Base-by-base conservation (phyloP, 768 basidiomycete species). In the Stropharia rugosoannulata region DNA sequence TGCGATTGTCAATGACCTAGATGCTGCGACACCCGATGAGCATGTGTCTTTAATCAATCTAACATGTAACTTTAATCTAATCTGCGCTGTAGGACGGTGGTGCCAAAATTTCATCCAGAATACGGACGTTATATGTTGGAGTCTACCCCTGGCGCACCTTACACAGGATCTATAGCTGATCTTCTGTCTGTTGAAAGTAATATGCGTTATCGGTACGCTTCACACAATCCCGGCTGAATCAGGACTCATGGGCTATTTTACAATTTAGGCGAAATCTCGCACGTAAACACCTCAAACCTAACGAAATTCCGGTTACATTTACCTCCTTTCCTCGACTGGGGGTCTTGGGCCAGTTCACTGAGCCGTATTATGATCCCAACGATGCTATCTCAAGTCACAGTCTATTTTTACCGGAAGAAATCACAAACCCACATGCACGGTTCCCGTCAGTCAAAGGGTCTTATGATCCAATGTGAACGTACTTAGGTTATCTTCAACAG, bases 41-140 rank as follows among this genome's bases (percentile, higher is more conserved):
- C 89, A 69, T 62, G 86, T 73, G 15, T 19, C 19, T 25, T 51
- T 55, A 27, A 10, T 42, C 15, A 27, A 10, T 42, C 15, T 41
- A 36, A 39, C 5, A 22, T 11, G 12, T 13, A 3, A 32, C 29
- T 46, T 37, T 18, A 10, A 27, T 18, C 49, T 51, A 44, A 55
- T 49, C 44, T 42, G 39, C 39, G 32, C 39, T 47, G 47, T 53
- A 93, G 89, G 37, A 75, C 85, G 42, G 78, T 85, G 2, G 82
- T 93, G 22, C 97, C 97, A 2, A 90, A 87, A 11, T 98, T 95
- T 66, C 97, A 98, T 67, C 96, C 96, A 15, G 97, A 99, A 72
- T 99, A 98, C 75, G 97, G 97, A 39, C 83, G 95, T 38, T 98
- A 92, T 75, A 99, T 99, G 97, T 81, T 99, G 50, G 97, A 99